Conservation (phyloP, 2,329 filamentous ascomycete genomes). For the Rugonectria rugulosa region DNA sequence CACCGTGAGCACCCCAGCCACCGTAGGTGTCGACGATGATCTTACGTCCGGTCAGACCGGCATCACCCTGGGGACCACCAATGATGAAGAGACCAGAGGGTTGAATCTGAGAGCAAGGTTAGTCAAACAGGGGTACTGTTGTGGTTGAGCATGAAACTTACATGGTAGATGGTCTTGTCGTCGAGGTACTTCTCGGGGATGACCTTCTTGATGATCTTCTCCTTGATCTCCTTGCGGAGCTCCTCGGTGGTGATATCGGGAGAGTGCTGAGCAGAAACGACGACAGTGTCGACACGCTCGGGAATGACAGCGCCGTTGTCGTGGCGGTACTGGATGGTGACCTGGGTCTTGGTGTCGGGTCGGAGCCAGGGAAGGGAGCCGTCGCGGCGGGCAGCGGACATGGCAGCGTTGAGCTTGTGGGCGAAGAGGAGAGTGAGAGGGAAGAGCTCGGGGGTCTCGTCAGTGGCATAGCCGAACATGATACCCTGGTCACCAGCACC, state of each 20-base stretch:
- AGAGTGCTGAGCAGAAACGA: constrained; percentile 94
- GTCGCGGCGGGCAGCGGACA: constrained; percentile 87
- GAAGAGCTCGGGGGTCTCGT: constrained; percentile 97
- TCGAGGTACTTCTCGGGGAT: constrained; percentile 93
- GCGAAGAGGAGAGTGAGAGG: constrained; percentile 92
- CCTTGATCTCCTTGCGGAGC: constrained; percentile 91
- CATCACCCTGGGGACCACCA: constrained; percentile 98
- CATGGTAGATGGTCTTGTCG: constrained; percentile 94
- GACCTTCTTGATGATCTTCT: constrained; percentile 96
- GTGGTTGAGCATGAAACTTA: constrained; percentile 52
- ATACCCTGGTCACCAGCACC: constrained; percentile 99
- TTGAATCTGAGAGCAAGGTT: constrained; percentile 70
- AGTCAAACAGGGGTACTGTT: constrained; percentile 10
- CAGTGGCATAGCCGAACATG: constrained; percentile 99
- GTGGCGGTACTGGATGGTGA: constrained; percentile 98
- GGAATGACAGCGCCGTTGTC: constrained; percentile 94
- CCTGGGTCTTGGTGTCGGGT: constrained; percentile 99
- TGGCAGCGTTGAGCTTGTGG: constrained; percentile 96
- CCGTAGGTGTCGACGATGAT: constrained; percentile 99
- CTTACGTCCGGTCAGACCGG: constrained; percentile 98
- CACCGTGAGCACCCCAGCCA: constrained; percentile 99
- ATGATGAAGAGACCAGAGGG: constrained; percentile 99
- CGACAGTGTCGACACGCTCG: constrained; percentile 92
- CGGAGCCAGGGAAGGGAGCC: constrained; percentile 92
- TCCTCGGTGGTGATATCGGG: constrained; percentile 88